These are phyloP conservation scores for Elsinoe perseae DNA, from an alignment of 2,329 filamentous ascomycete genomes.

Conservation along the genomic window DNA sequence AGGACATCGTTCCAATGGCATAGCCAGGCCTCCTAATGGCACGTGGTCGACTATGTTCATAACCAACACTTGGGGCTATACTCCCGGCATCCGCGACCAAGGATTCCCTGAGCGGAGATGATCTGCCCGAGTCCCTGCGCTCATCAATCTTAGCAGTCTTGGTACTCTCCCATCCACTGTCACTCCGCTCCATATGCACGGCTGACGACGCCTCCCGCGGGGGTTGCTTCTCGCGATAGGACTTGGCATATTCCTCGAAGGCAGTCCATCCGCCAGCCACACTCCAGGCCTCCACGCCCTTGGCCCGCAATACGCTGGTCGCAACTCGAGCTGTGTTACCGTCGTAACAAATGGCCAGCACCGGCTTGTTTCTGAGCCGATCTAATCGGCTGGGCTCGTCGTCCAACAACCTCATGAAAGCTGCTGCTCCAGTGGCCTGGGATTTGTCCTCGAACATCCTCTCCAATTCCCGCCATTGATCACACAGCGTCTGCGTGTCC, in stretches of 20 bases:
- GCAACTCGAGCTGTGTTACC: constrained; percentile 50
- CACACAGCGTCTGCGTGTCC: constrained; percentile 36
- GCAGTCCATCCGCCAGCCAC: constrained; percentile 6
- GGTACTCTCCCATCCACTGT: constrained; percentile 1
- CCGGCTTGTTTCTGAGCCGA: constrained; percentile 29
- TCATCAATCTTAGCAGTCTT: not conserved
- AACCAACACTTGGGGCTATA: not conserved
- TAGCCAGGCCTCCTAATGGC: not conserved
- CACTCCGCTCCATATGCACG: constrained; percentile 2
- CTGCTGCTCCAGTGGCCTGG: constrained; percentile 15
- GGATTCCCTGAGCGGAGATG: not conserved
- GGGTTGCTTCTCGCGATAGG: constrained; percentile 2
- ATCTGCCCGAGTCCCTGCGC: constrained; percentile 8
- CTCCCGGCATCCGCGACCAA: not conserved
- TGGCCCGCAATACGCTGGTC: constrained; percentile 46
- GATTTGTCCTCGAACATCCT: constrained; percentile 30
- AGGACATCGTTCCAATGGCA: not conserved
- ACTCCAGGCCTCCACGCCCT: constrained; percentile 28
- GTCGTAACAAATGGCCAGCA: constrained; percentile 47
- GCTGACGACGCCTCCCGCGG: not conserved
- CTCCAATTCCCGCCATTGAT: constrained; percentile 44
- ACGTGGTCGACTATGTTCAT: not conserved
- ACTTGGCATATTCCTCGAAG: constrained; percentile 10
- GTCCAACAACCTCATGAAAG: constrained; percentile 14
- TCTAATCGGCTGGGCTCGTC: not conserved